phyloP scores from a whole-genome alignment of 108 stramenopile genomes.

The Conticribra guillardii region DNA sequence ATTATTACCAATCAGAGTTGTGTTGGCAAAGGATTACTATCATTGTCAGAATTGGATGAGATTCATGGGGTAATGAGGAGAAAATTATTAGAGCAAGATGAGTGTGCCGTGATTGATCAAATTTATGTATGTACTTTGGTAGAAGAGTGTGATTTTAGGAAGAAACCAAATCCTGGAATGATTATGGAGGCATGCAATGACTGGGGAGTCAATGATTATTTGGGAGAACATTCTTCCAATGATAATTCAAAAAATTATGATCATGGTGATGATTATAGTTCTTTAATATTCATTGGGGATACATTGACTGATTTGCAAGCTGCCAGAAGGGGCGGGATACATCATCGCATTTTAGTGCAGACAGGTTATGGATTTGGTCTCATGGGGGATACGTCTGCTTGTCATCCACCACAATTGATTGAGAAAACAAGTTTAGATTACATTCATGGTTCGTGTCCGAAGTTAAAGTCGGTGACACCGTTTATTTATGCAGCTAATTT shows the following conservation, averaged over 20 bases:
- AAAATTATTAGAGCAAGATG: conserved; percentile 27
- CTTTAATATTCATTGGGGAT: conserved; percentile 40
- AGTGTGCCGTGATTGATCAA: conserved; percentile 29
- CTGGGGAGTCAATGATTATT: background rate
- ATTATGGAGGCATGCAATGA: conserved; percentile 36
- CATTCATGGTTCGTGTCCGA: background rate
- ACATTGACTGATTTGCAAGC: conserved; percentile 49
- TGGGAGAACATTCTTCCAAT: too few relatives aligned
- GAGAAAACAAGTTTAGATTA: background rate
- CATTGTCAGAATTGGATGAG: conserved; percentile 13
- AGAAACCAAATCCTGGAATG: conserved; percentile 57
- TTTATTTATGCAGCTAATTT: background rate
- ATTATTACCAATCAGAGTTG: conserved; percentile 54
- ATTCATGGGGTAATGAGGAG: conserved; percentile 30
- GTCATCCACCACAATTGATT: too few relatives aligned
- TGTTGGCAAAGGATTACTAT: conserved; percentile 48
- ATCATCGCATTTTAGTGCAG: conserved; percentile 1
- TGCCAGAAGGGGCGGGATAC: conserved; percentile 24
- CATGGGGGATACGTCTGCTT: background rate
- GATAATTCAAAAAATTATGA: too few relatives aligned
- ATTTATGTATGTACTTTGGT: conserved; percentile 42
- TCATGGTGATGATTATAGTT: background rate
- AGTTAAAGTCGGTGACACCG: background rate
- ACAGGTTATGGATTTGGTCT: conserved; percentile 3
- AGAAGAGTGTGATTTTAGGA: conserved; percentile 25